phyloP scores from a whole-genome alignment of 164 flowering plant species.

The Litsea cubeba region DNA sequence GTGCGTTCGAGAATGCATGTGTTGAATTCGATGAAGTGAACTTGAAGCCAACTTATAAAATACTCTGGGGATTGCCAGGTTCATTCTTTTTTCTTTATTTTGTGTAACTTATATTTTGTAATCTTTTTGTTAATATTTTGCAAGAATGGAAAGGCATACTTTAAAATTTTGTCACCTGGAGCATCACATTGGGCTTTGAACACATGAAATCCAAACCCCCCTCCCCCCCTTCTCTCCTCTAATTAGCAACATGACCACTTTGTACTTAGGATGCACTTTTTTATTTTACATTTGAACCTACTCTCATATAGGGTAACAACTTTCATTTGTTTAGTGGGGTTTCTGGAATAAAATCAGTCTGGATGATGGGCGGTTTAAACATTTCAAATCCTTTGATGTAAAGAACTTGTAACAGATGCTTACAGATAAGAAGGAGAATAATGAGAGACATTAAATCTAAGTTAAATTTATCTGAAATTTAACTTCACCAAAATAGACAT shows the following conservation, averaged over 20 bases:
- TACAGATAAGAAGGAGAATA: no score
- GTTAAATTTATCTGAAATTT: no score
- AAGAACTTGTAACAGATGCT: no score
- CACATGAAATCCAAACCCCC: background rate
- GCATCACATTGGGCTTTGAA: background rate
- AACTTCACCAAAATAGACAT: no score
- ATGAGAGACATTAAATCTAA: no score
- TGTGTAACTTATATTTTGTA: background rate
- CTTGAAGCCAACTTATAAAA: conserved; percentile 84
- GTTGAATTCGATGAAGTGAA: conserved; percentile 94
- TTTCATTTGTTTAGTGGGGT: background rate
- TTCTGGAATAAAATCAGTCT: background rate
- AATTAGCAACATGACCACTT: background rate
- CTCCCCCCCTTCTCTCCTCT: background rate
- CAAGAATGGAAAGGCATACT: background rate
- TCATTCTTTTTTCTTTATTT: conserved; percentile 7
- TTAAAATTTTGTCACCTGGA: background rate
- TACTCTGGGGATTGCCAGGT: conserved; percentile 98
- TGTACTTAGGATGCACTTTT: background rate
- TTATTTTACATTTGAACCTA: background rate
- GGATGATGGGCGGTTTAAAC: background rate
- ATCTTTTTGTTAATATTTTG: background rate
- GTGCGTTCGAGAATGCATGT: conserved; percentile 86
- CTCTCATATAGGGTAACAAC: background rate
- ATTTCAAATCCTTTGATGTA: background rate